A percentile compares a stretch with the other conserved stretches of the same genome.
phyloP scores from a whole-genome alignment of 73 alveolate genomes.

The Blepharisma stoltei region DNA sequence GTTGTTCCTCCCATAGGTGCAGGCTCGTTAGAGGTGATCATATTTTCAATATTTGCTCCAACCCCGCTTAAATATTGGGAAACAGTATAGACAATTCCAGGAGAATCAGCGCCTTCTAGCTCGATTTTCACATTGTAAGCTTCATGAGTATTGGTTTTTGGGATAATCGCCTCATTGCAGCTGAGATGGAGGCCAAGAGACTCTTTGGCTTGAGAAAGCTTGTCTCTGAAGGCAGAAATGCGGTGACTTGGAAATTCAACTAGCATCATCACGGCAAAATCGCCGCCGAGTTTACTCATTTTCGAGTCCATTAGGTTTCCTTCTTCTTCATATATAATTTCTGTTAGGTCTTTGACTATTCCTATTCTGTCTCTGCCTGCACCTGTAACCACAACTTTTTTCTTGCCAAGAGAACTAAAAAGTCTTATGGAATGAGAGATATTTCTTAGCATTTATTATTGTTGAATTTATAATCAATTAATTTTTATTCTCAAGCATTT shows the following conservation, averaged over 20 bases:
- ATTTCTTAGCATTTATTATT: too few species aligned
- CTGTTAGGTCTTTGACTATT: slow-evolving; percentile 12
- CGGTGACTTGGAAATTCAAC: slow-evolving; percentile 3
- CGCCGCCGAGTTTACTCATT: neutral
- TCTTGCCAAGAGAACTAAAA: neutral
- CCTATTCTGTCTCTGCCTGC: slow-evolving; percentile 27
- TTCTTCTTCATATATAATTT: slow-evolving; percentile 18
- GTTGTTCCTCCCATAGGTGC: slow-evolving; percentile 34
- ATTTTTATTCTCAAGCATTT: slow-evolving; percentile 32
- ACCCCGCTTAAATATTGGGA: neutral
- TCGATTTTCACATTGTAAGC: neutral
- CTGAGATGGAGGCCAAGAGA: neutral
- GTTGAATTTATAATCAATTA: too few species aligned
- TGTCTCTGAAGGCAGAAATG: neutral
- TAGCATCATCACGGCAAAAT: slow-evolving; percentile 8
- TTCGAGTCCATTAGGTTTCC: slow-evolving; percentile 29
- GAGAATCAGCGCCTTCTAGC: slow-evolving; percentile 12
- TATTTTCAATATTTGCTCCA: slow-evolving; percentile 16
- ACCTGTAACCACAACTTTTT: slow-evolving; percentile 17
- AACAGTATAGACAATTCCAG: slow-evolving; percentile 28
- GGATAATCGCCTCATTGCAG: neutral
- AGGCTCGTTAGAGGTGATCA: neutral
- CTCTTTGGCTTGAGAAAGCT: neutral
- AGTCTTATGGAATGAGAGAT: neutral
- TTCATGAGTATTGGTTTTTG: neutral